Conservation (phyloP, 2,329 filamentous ascomycete genomes). For the Sporothrix dimorphospora region DNA sequence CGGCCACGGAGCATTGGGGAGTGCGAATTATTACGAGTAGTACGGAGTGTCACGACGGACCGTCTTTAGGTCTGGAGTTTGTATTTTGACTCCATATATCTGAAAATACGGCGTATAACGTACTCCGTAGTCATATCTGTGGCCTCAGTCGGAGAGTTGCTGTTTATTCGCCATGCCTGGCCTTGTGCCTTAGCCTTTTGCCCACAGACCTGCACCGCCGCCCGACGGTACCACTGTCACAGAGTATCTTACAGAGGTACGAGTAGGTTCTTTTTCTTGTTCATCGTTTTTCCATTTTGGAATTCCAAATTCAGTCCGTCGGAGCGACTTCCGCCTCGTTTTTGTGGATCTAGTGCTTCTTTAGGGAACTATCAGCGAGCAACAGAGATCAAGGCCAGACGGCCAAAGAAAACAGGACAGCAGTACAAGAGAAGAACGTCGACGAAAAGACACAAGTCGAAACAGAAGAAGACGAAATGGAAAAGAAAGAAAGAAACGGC, state of each 20-base stretch:
- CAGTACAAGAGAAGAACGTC: not conserved
- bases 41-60: no score
- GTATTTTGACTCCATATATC: no score
- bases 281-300: not conserved
- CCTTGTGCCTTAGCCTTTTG: not conserved
- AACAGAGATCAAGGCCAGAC: not conserved
- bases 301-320: slow-evolving; percentile 11
- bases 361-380: not conserved
- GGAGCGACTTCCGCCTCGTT: not conserved
- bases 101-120: no score
- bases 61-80: no score
- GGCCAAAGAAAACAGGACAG: not conserved
- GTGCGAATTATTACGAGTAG: not conserved
- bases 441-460: not conserved
- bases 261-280: not conserved
- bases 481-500: not conserved
- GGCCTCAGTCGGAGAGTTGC: no score
- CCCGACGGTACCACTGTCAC: not conserved
- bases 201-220: not conserved
- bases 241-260: no score
- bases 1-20: not conserved
- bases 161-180: no score
- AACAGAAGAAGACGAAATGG: no score
- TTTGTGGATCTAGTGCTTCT: not conserved
- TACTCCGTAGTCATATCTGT: no score